Evolutionary conservation across 176 grass and related monocot genomes (phyloP), one percentile per base, ranked within the genome.

Genomic region (Eragrostis nindensis): DNA sequence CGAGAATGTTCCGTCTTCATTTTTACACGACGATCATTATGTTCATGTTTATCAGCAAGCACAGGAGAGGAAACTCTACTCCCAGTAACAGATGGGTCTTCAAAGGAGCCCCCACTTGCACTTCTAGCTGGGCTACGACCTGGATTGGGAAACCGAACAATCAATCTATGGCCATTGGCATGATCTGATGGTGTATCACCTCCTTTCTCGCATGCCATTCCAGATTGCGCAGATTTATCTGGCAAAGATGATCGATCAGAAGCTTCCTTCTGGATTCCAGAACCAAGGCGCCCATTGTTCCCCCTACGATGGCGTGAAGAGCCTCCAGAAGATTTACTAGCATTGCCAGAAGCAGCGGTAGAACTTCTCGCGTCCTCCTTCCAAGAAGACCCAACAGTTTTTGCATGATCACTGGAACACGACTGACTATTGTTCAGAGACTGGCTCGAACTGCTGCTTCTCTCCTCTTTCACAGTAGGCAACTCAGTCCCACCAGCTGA

Each of bases 381-480:
- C 80, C 82, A 92, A 13, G 88, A 88, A 64, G 82, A 92, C 81
- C 79, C 76, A 19, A 92, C 48, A 78, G 87, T 80, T 88, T 86
- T 94, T n/a, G 81, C 84, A 75, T 87, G 92, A 84, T 98, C 92
- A 38, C 92, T 91, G 26, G 92, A 94, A 32, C 88, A 93, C 29
- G 96, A 95, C 39, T 98, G 96, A 47, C 92, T 98, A 62, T 98
- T 95, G 63, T 95, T 95, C 63, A 79, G 88, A 11, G 92, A 99
- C 48, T 99, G 96, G 81, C 92, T 93, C 7, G 92, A 99, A 62
- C 89, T 95, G 47, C 82, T 95, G 73, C 90, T 98, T 90, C 93
- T 99, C 82, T 99, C 96, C 72, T 95, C 96, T 88, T 64, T 85
- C 48, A 86, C 78, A 38, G 57, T 76, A 39, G 88, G 85, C 24